Base-by-base conservation (phyloP, 805 yeast genomes). In the Kuraishia piskuri region DNA sequence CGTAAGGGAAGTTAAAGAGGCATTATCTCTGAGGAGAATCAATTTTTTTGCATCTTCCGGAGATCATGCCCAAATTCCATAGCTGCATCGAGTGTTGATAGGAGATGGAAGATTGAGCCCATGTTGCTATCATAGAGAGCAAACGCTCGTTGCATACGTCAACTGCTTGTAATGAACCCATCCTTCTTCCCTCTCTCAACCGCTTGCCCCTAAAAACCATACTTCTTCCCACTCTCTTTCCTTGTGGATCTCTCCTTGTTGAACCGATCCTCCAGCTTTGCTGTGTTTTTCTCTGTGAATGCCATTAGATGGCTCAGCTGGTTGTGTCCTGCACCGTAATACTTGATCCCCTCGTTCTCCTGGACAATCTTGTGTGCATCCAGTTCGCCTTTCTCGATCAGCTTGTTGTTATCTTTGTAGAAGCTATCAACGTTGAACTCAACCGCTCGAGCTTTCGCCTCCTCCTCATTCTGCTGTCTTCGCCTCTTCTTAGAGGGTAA, bases 391-490 rank as follows among this genome's bases (percentile, higher is more conserved):
- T 59, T 51, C 23, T 57, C 59, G 14, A 66, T 66, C 44, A 66
- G 56, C 17, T 59, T 48, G 24, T 61, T 63, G 55, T 75, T 73
- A 24, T 61, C 55, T 12, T 59, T 51, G 53, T 76, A 76, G 54
- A 73, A 75, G 12, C 68, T 63, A 50, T 63, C 66, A 58, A 75
- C 66, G 52, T 65, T 61, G 55, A 73, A 64, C 21, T 74, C 76
- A 9, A 45, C 47, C 10, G 47, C 47, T 7, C 23, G 14, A 7
- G 14, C 8, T 45, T 19, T 45, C 5, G 26, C 52, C 45, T 19
- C 23, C 19, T 45, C 40, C 22, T 50, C 52, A 17, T 50, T 51
- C 20, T 50, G 51, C 24, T 55, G 48, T 26, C 48, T 48, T 47
- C 22, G 17, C 17, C 21, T n/a, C 22, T 5, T 10, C 40, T 31